A percentile compares a stretch with the other conserved stretches of the same genome.
phyloP scores from a whole-genome alignment of 2,329 filamentous ascomycete genomes.

The Sarocladium strictum region DNA sequence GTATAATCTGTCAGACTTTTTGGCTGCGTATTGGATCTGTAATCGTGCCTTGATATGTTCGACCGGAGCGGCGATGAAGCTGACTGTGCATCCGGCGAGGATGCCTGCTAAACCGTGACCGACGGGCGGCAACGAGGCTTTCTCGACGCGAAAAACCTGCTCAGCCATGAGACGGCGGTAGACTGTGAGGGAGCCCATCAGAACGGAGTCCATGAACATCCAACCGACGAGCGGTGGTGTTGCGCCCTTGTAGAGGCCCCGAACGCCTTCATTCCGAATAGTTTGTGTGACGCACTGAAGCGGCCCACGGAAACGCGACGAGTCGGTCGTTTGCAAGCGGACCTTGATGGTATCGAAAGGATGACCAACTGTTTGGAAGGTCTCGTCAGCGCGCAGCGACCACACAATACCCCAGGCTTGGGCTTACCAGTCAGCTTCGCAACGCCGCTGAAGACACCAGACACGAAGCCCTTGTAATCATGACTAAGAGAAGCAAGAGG shows the following conservation, averaged over 20 bases:
- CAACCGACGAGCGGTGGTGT: slow-evolving; percentile 89
- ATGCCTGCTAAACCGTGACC: slow-evolving; percentile 87
- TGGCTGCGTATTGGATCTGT: slow-evolving; percentile 86
- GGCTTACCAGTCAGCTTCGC: slow-evolving; percentile 74
- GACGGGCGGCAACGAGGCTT: slow-evolving; percentile 57
- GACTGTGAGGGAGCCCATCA: slow-evolving; percentile 87
- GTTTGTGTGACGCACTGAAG: slow-evolving; percentile 82
- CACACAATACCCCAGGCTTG: background rate
- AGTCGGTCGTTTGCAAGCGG: slow-evolving; percentile 79
- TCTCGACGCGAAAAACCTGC: slow-evolving; percentile 60
- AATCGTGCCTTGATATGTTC: slow-evolving; percentile 93
- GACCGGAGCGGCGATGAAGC: slow-evolving; percentile 86
- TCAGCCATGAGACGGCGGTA: slow-evolving; percentile 82
- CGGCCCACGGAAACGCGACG: slow-evolving; percentile 75
- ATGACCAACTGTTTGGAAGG: slow-evolving; percentile 48
- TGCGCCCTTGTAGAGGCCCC: slow-evolving; percentile 89
- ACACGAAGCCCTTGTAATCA: slow-evolving; percentile 92
- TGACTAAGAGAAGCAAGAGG: slow-evolving; percentile 19
- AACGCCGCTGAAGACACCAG: slow-evolving; percentile 91
- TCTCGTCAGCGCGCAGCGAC: background rate
- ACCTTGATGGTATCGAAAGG: slow-evolving; percentile 97
- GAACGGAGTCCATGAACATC: slow-evolving; percentile 94
- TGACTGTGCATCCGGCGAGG: slow-evolving; percentile 82
- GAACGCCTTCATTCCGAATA: slow-evolving; percentile 74
- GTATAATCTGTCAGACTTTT: slow-evolving; percentile 74